Percentiles rank a stretch among this genome's conserved stretches.
These are phyloP conservation scores for Trypanosoma avium DNA, from an alignment of 208 protist species.

Conservation along the genomic window DNA sequence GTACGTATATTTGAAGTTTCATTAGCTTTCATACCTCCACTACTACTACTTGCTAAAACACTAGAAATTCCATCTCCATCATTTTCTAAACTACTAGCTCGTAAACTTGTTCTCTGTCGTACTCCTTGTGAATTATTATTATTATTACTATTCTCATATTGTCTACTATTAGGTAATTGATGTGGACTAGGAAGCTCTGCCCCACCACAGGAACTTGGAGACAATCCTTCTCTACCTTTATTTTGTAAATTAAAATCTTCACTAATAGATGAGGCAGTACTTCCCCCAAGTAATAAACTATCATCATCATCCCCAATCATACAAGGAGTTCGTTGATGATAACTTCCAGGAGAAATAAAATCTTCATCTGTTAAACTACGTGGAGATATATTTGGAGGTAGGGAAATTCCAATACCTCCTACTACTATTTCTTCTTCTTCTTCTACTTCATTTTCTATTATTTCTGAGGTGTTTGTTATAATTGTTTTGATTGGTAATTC, in stretches of 20 bases:
- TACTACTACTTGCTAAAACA: not conserved
- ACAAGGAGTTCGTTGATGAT: constrained; percentile 77
- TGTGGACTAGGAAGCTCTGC: not conserved
- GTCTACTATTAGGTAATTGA: not conserved
- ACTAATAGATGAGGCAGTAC: not conserved
- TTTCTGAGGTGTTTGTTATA: too few relatives aligned
- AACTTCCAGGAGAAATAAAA: constrained; percentile 51
- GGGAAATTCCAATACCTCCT: not conserved
- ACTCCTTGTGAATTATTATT: too few relatives aligned
- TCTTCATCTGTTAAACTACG: constrained; percentile 24
- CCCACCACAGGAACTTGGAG: not conserved
- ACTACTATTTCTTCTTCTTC: too few relatives aligned
- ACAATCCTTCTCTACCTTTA: not conserved
- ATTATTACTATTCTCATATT: not conserved
- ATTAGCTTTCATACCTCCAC: not conserved
- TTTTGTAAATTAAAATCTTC: not conserved
- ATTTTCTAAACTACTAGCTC: not conserved
- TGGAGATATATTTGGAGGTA: not conserved
- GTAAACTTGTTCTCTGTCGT: not conserved
- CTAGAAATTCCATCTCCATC: not conserved
- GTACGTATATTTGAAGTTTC: not conserved
- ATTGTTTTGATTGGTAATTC: too few relatives aligned
- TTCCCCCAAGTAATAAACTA: constrained; percentile 10
- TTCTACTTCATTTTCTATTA: too few relatives aligned
- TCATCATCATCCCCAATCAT: constrained; percentile 74